Percentiles rank a stretch among this genome's conserved stretches.
These are phyloP conservation scores for Spathaspora jeffriesii DNA, from an alignment of 1,139 yeast species.

Conservation along the genomic window DNA sequence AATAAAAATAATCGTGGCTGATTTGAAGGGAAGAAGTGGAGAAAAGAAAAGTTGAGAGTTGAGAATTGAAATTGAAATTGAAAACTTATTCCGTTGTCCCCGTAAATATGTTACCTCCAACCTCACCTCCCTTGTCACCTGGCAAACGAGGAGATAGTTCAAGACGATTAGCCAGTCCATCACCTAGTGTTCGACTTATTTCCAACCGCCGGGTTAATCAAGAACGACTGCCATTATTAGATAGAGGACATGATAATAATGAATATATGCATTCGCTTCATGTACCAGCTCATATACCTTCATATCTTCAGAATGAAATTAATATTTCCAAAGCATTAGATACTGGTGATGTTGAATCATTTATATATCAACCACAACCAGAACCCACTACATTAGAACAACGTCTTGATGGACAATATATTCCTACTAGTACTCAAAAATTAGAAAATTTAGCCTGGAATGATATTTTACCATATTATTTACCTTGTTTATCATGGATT, in stretches of 20 bases:
- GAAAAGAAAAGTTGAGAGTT: background rate
- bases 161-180: constrained; percentile 25
- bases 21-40: background rate
- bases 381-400: background rate
- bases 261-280: constrained; percentile 1
- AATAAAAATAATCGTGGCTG: background rate
- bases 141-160: constrained; percentile 5
- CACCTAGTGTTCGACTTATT: constrained; percentile 34
- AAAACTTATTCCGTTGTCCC: background rate
- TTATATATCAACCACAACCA: constrained; percentile 12
- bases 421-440: constrained; percentile 22
- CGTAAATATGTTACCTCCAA: background rate
- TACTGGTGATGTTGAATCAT: constrained; percentile 16
- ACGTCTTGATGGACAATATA: constrained; percentile 17
- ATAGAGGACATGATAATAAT: constrained; percentile 12
- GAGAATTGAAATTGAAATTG: background rate
- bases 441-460: constrained; percentile 27
- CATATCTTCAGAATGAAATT: constrained; percentile 4
- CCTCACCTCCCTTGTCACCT: background rate
- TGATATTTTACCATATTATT: constrained; percentile 59
- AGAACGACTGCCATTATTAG: constrained; percentile 23
- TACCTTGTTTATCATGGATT: constrained; percentile 84
- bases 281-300: constrained; percentile 4
- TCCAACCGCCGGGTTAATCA: constrained; percentile 31
- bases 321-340: background rate